Percentiles rank a stretch among this genome's conserved stretches.
Evolutionary conservation across 2,329 filamentous ascomycete species (phyloP).

Genomic region (Sclerotinia subarctica): DNA sequence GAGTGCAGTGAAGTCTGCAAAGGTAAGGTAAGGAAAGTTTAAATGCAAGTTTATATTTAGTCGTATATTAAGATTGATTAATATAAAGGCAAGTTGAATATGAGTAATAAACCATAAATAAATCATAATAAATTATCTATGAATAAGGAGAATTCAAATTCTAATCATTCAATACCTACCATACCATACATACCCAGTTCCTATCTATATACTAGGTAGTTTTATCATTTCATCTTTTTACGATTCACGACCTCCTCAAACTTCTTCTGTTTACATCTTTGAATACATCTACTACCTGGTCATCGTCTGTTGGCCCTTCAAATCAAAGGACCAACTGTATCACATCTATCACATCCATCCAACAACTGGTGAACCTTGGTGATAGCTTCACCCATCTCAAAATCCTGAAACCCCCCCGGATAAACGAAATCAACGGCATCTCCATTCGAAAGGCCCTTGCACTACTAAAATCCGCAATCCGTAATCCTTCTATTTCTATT

Average conservation of each 20-base stretch:
- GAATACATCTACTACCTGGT: neutral
- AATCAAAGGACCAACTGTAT: neutral
- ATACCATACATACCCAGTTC: neutral
- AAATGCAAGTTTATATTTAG: neutral
- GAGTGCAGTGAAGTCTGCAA: no score
- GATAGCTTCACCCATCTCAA: slow-evolving; percentile 1
- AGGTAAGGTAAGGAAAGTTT: neutral
- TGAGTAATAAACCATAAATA: no score
- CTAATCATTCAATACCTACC: neutral
- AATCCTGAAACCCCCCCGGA: neutral
- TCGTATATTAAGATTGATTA: slow-evolving; percentile 5
- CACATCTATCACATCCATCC: neutral
- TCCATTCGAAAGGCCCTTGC: slow-evolving; percentile 12
- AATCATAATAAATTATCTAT: neutral
- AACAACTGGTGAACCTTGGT: neutral
- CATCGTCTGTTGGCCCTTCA: neutral
- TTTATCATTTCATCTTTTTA: neutral
- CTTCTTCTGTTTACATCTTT: neutral
- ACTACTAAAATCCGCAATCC: slow-evolving; percentile 15
- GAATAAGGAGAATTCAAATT: neutral
- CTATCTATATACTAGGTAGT: no score
- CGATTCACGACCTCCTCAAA: neutral
- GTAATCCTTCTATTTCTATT: slow-evolving; percentile 1
- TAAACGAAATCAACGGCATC: slow-evolving; percentile 13
- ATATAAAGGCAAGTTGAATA: neutral